Evolutionary conservation across 108 stramenopile species (phyloP), one percentile per base, ranked within the genome.

Genomic region (Fragilariopsis cylindrus): DNA sequence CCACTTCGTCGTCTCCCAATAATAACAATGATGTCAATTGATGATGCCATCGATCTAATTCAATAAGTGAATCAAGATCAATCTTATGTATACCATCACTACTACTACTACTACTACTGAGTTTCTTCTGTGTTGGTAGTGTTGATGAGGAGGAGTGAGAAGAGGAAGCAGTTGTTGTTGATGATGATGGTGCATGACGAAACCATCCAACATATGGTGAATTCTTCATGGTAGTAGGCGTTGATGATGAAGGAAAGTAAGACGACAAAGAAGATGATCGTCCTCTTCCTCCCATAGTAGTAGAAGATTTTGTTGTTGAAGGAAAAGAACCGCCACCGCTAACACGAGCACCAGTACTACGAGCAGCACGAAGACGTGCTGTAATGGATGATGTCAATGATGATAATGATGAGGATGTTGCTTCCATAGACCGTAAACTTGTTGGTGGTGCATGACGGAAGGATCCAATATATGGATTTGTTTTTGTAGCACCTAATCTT

Each of bases 401-500:
- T 62, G 60, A 62, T 11, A 12, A 46, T 39, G 44, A 43, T 30
- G 42, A 3, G 0, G 53, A 46, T 3, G 55, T 46, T 41, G 78
- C 73, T 42, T 62, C 70, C 78, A 79, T 74, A 12, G 78, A 79
- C 5, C 72, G 60, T 45, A 79, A 80, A 57, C 71, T 81, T 40
- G 79, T 67, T 13, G 86, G 86, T 63, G 86, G 84, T 9, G 84
- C 73, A 69, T 87, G 86, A 12, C 86, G 82, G 56, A 87, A 83
- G 43, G 70, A 81, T 2, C 86, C 86, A 16, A 87, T 65, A 55
- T 87, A 81, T 0, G 86, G 86, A 76, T 83, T 87, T 8, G 65
- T 82, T 42, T 77, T 81, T 1, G 44, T 79, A 1, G 60, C 53
- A 18, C 53, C 56, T 30, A 71, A 47, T 52, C 67, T 68, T 19